Evolutionary conservation across 257 asterid genomes (phyloP).

Genomic region (Solanum rostratum): DNA sequence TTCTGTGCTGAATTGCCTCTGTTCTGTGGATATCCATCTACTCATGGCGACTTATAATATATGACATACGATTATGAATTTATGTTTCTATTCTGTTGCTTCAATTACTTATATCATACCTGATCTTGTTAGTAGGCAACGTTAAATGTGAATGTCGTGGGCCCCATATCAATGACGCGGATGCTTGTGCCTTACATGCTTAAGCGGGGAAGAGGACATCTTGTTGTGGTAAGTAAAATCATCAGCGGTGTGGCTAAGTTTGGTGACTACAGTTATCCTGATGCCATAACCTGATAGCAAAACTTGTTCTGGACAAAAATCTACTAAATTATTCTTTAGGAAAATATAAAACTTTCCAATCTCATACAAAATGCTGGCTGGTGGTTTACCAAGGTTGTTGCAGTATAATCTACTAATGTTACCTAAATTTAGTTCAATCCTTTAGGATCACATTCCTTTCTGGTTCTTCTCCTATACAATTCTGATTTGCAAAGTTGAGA

Average conservation of each 20-base stretch:
- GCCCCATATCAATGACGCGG: slow-evolving; percentile 82
- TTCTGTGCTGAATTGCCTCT: not conserved
- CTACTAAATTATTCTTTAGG: not conserved
- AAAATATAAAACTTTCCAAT: not conserved
- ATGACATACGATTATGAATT: not conserved
- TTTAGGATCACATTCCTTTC: slow-evolving; percentile 19
- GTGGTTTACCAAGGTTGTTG: slow-evolving; percentile 39
- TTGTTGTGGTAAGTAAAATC: slow-evolving; percentile 72
- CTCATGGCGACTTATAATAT: not conserved
- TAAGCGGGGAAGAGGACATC: slow-evolving; percentile 89
- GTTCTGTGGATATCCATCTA: not conserved
- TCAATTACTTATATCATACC: slow-evolving; percentile 1
- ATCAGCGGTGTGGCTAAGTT: not conserved
- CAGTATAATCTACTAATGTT: not conserved
- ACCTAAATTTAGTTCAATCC: slow-evolving; percentile 1
- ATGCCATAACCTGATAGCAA: not conserved
- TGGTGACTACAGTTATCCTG: not conserved
- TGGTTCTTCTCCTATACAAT: slow-evolving; percentile 16
- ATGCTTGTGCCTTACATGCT: slow-evolving; percentile 73
- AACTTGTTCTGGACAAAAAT: not conserved
- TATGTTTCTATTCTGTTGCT: not conserved
- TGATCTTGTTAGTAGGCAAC: slow-evolving; percentile 57
- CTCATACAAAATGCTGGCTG: slow-evolving; percentile 39
- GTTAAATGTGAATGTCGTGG: slow-evolving; percentile 76
- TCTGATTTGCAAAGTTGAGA: slow-evolving; percentile 17